Percentiles rank a stretch among this genome's conserved stretches.
Conservation (phyloP, 495 filamentous ascomycete species). For the Penicillium cosmopolitanum region DNA sequence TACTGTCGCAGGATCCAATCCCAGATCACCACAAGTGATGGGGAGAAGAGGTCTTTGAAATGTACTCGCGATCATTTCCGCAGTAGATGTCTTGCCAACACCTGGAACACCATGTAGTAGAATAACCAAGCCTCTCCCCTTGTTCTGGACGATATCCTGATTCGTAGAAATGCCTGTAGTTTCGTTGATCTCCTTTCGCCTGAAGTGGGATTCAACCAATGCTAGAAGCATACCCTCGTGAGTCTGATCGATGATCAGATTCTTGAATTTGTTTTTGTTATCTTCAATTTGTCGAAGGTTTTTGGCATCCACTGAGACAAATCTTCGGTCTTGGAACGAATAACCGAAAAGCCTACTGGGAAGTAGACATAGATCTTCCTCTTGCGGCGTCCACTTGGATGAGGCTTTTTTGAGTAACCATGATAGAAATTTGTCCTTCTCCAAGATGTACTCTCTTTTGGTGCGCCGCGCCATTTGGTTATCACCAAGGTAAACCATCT, state of each 20-base stretch:
- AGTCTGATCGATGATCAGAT: slow-evolving; percentile 11
- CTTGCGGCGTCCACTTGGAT: neutral
- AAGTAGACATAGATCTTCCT: slow-evolving; percentile 3
- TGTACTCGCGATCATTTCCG: slow-evolving; percentile 56
- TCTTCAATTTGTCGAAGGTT: slow-evolving; percentile 12
- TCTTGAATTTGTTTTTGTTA: neutral
- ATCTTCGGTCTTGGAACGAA: slow-evolving; percentile 12
- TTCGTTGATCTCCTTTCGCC: slow-evolving; percentile 3
- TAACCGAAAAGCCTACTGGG: slow-evolving; percentile 13
- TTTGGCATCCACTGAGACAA: slow-evolving; percentile 11
- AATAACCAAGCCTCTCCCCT: slow-evolving; percentile 64
- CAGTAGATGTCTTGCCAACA: slow-evolving; percentile 63
- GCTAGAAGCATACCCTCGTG: slow-evolving; percentile 15
- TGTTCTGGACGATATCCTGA: slow-evolving; percentile 22
- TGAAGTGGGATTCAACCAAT: slow-evolving; percentile 12
- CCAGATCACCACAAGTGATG: slow-evolving; percentile 56
- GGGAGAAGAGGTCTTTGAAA: slow-evolving; percentile 54
- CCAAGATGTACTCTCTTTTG: neutral
- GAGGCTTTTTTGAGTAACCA: neutral
- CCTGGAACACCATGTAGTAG: slow-evolving; percentile 63
- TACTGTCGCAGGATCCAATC: slow-evolving; percentile 48
- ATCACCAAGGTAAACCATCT: neutral
- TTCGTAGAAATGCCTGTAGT: neutral
- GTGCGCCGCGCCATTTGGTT: neutral
- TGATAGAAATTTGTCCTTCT: neutral